Evolutionary conservation across 1,284 basidiomycete genomes (phyloP).

Genomic region (Hemileia vastatrix): DNA sequence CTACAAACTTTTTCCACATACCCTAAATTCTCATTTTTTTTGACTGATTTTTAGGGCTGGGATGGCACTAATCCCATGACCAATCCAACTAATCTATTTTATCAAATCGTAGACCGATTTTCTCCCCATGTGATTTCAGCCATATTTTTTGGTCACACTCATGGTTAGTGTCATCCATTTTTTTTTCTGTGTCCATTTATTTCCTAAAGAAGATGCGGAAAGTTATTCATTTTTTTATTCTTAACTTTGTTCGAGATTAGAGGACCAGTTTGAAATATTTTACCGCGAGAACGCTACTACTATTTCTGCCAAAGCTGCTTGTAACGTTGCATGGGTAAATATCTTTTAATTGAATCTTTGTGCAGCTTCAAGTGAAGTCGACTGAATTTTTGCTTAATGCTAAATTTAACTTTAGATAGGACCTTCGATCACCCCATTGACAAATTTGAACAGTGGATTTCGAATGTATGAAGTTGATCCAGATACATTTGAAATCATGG

Average conservation of each 20-base stretch:
- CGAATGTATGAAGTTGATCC: conserved; percentile 52
- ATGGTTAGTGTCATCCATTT: conserved; percentile 8
- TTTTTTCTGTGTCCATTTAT: not conserved
- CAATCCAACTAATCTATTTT: conserved; percentile 12
- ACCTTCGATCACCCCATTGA: not conserved
- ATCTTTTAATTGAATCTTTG: conserved; percentile 30
- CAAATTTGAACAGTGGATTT: conserved; percentile 49
- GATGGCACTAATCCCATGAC: conserved; percentile 48
- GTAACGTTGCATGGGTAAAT: conserved; percentile 40
- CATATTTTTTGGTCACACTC: conserved; percentile 17
- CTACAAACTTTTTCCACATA: not conserved
- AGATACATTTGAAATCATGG: conserved; percentile 53
- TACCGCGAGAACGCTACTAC: conserved; percentile 51
- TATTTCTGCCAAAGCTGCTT: conserved; percentile 50
- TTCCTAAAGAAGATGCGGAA: not conserved
- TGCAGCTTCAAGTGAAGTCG: too few species aligned
- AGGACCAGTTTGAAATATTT: conserved; percentile 54
- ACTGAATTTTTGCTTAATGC: too few species aligned
- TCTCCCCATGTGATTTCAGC: conserved; percentile 62
- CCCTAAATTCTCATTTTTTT: not conserved
- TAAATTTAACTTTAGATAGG: not conserved
- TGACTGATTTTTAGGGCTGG: conserved; percentile 50
- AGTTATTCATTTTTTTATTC: not conserved
- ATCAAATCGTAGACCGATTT: conserved; percentile 62
- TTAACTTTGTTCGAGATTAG: conserved; percentile 16